These are phyloP conservation scores for Dictyostelium firmibasis DNA, from an alignment of 78 protist genomes.

Conservation along the genomic window DNA sequence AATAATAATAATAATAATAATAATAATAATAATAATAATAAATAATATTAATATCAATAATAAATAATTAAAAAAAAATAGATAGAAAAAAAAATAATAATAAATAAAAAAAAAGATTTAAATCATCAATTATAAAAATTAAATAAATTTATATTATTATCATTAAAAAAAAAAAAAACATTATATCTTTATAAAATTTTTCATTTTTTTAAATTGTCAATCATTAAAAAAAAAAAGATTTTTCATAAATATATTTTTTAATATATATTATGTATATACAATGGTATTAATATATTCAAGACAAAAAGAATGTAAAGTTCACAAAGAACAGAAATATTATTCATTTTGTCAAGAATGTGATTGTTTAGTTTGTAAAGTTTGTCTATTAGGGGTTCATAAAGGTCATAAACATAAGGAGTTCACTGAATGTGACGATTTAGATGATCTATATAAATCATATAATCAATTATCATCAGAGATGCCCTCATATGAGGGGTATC, in stretches of 20 bases:
- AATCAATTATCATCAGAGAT: background rate
- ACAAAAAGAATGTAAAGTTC: constrained; percentile 13
- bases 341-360: constrained; percentile 20
- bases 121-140: background rate
- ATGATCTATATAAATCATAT: background rate
- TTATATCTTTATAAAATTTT: too few species aligned
- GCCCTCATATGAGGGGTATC: background rate
- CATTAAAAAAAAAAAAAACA: too few species aligned
- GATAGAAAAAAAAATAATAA: too few species aligned
- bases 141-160: too few species aligned
- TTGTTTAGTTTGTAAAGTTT: constrained; percentile 1
- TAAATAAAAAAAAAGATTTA: background rate
- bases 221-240: too few species aligned
- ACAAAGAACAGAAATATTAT: constrained; percentile 31
- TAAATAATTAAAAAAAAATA: too few species aligned
- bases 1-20: too few species aligned
- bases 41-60: too few species aligned
- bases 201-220: too few species aligned
- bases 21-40: too few species aligned
- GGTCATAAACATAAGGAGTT: background rate
- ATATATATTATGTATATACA: background rate
- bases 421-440: background rate
- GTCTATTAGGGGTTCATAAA: background rate
- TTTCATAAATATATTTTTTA: background rate
- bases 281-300: constrained; percentile 7